These are phyloP conservation scores for Berkeleyomyces rouxiae DNA, from an alignment of 2,329 filamentous ascomycete species.

Conservation along the genomic window DNA sequence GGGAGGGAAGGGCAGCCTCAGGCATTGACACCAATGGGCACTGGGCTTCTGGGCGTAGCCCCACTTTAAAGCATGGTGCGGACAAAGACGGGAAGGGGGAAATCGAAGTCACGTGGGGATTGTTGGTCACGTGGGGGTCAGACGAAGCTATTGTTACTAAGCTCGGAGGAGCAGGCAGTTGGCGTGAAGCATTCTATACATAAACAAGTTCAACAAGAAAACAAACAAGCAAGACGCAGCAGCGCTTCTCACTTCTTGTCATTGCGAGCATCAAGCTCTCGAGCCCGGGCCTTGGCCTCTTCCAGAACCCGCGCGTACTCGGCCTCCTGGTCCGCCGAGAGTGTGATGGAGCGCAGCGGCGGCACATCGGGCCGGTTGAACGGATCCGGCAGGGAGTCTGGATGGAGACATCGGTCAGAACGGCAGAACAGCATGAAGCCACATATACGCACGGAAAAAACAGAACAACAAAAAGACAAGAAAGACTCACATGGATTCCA, in stretches of 20 bases:
- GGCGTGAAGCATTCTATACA: not conserved
- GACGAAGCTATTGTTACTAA: not conserved
- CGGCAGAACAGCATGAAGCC: not conserved
- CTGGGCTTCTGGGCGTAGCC: not conserved
- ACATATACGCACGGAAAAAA: not conserved
- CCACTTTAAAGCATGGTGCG: constrained; percentile 5
- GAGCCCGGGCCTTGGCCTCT: constrained; percentile 1
- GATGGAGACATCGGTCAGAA: not conserved
- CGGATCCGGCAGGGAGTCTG: constrained; percentile 10
- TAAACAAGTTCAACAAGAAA: not conserved
- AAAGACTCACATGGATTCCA: constrained; percentile 6
- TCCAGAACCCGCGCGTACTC: not conserved
- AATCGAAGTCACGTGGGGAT: not conserved
- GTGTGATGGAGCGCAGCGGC: constrained; percentile 3
- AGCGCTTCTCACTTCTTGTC: not conserved
- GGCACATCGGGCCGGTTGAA: constrained; percentile 8
- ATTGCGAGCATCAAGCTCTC: not conserved
- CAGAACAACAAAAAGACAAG: not conserved
- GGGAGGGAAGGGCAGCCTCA: constrained; percentile 1
- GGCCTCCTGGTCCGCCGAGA: constrained; percentile 4
- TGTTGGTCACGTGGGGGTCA: not conserved
- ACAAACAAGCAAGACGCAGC: not conserved
- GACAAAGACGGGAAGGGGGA: constrained; percentile 9
- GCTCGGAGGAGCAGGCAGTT: not conserved
- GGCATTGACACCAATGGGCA: constrained; percentile 2